Base-by-base conservation (phyloP, 2,329 filamentous ascomycete genomes). In the Cercospora sp. region DNA sequence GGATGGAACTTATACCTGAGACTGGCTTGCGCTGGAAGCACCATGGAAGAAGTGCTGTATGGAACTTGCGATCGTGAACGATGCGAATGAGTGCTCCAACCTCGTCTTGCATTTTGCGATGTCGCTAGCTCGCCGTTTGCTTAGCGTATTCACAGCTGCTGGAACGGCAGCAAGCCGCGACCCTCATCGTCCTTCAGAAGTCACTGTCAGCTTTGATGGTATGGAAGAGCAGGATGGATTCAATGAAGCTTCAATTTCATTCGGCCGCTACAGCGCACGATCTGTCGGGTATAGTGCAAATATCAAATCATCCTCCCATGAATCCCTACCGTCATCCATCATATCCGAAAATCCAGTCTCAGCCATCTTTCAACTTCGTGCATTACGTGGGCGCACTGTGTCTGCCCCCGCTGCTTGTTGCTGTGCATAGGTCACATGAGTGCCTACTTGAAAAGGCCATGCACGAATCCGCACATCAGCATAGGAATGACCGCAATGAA, bases 401-500 rank as follows among this genome's bases (percentile, higher is more conserved):
- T 0, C 36, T n/a, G 2, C 16, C 36, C 9, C 16, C 36, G 2
- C 36, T 42, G 36, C 16, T n/a, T n/a, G n/a, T n/a, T n/a, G n/a
- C n/a, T n/a, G n/a, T n/a, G n/a, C n/a, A n/a, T n/a, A n/a, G n/a
- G n/a, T n/a, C n/a, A n/a, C n/a, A n/a, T n/a, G n/a, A n/a, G n/a
- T n/a, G n/a, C 40, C 68, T 61, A 73, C 59, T 70, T 75, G 71
- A 76, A 74, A 28, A 75, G 31, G 7, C 75, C 76, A 69, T 78
- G 75, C 53, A 76, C 68, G 33, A 73, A 68, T n/a, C 76, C 76
- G 48, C 73, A 75, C 10, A 73, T 45, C 59, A 78, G 63, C 75
- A 78, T 71, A 57, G 76, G 76, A 69, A 78, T 72, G 65, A 77
- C 76, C 59, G 76, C 76, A 57, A 78, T 78, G 65, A 77, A 70